phyloP scores from a whole-genome alignment of 352 stramenopile species.

The Phytopythium litorale region DNA sequence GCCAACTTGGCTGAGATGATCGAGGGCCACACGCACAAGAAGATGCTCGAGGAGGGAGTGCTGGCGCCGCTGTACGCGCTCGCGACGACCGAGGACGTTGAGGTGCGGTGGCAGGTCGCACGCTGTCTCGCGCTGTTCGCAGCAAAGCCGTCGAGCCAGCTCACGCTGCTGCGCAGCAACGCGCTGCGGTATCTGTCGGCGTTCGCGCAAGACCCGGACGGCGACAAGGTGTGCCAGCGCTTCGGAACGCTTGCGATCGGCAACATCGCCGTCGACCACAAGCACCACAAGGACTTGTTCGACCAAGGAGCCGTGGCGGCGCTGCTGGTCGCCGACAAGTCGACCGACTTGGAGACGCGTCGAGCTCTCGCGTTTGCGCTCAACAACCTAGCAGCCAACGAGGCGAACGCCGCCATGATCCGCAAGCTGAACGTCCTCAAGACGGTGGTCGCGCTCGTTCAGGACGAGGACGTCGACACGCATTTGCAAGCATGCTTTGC shows the following conservation, averaged over 20 bases:
- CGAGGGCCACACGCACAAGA: constrained; percentile 92
- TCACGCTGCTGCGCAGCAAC: constrained; percentile 81
- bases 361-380: constrained; percentile 92
- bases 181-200: constrained; percentile 85
- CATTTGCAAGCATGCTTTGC: constrained; percentile 92
- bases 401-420: constrained; percentile 85
- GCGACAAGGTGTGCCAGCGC: constrained; percentile 77
- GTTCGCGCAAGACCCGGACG: constrained; percentile 76
- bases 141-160: constrained; percentile 90
- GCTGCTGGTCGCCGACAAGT: constrained; percentile 85
- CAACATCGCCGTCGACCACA: constrained; percentile 86
- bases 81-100: constrained; percentile 60
- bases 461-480: constrained; percentile 90
- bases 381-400: constrained; percentile 91
- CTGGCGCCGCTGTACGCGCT: constrained; percentile 90
- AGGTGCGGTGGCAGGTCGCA: constrained; percentile 91
- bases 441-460: constrained; percentile 81
- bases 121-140: constrained; percentile 93
- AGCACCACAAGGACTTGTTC: constrained; percentile 92
- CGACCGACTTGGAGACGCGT: constrained; percentile 88
- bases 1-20: constrained; percentile 96
- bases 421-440: constrained; percentile 86
- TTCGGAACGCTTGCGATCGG: constrained; percentile 91
- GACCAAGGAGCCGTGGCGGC: constrained; percentile 87
- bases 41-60: constrained; percentile 92